Evolutionary conservation across 306 rosid species (phyloP).

Genomic region (Morella rubra): DNA sequence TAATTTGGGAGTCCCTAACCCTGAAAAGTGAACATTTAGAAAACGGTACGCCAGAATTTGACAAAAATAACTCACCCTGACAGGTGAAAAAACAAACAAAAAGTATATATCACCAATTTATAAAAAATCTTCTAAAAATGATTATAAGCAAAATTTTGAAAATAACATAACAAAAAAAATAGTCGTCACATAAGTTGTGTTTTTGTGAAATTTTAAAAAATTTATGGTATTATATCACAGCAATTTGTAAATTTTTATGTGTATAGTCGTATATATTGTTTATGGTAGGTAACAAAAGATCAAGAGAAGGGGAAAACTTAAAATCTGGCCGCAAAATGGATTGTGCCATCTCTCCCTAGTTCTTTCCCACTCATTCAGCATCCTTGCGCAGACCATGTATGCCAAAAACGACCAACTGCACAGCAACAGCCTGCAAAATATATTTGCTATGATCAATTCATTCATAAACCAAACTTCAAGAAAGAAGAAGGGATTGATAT

Average conservation of each 20-base stretch:
- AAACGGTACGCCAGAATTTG: no score
- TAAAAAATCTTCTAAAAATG: no score
- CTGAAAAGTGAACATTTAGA: no score
- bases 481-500: no score
- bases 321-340: conserved; percentile 72
- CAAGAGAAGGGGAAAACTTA: conserved; percentile 37
- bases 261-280: background rate
- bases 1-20: no score
- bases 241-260: background rate
- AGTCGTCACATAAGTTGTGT: background rate
- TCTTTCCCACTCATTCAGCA: conserved; percentile 54
- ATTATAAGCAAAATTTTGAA: no score
- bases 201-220: background rate
- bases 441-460: background rate
- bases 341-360: conserved; percentile 83
- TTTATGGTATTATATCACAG: background rate
- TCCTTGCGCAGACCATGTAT: conserved; percentile 55
- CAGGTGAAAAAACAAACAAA: no score
- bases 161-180: no score
- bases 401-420: conserved; percentile 52
- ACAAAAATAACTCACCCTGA: no score
- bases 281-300: conserved; percentile 19
- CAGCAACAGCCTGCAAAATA: conserved; percentile 43
- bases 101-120: no score
- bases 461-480: background rate